Base-by-base conservation (phyloP, 73 alveolate genomes). In the Uronychia binucleata region DNA sequence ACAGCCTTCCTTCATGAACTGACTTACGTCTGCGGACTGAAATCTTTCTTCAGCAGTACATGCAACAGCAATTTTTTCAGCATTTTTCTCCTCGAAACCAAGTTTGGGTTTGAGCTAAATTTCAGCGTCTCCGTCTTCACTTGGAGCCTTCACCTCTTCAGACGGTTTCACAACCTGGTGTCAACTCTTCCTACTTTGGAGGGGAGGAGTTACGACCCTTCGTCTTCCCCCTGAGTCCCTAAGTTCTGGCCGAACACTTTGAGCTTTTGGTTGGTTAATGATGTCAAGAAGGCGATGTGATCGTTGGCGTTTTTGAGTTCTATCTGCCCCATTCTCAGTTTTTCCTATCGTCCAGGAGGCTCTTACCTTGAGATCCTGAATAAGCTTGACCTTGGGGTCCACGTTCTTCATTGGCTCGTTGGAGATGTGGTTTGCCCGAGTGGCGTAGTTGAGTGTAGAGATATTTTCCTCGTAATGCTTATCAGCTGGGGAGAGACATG, bases 401-500 rank as follows among this genome's bases (percentile, higher is more conserved):
- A 91, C 92, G 91, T 98, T 98, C 86, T 96, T 95, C 27, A 88
- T 88, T 27, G 99, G 98, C 79, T 90, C 86, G 88, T 98, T 98
- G 1, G 95, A 91, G 29, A 98, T 98, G 79, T 94, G 83, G 29
- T 96, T 96, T 67, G 99, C 99, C 87, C 96, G 90, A 0, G 96
- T 92, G 1, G 99, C 99, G 92, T 98, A 98, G 81, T 94, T 84
- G 33, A 98, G 92, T 74, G 99, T 98, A 57, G 98, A 91, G 11
- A 97, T 93, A 93, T 97, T 89, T 94, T 99, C 83, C 33, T 96
- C 99, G 57, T 86, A 94, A 80, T 88, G 96, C 35, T 87, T 87
- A 75, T 92, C 98, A 33, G 96, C 59, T 0, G 99, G 99, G 30
- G 98, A 94, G 19, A 98, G 89, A 84, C 99, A 98, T 25, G 99